Base-by-base conservation (phyloP, 2,329 filamentous ascomycete species). In the Penicillium carneum region DNA sequence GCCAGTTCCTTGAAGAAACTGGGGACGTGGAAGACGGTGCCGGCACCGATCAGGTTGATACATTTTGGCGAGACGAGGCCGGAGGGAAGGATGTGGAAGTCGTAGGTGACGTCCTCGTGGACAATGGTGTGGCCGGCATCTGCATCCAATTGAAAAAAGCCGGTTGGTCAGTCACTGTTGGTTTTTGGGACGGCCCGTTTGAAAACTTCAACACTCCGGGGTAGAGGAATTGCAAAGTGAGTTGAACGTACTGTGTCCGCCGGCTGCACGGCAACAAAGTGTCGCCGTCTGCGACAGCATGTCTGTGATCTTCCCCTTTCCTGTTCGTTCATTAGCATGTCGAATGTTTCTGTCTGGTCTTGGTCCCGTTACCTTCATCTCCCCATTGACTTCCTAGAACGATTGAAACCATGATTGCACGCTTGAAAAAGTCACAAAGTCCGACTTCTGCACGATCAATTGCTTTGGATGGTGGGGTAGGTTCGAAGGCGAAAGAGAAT, bases 101-200 rank as follows among this genome's bases (percentile, higher is more conserved):
- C 80, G 68, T 81, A 82, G 49, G 79, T 81, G 57, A 79, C 72
- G 49, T 75, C 72, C 58, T 80, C 74, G 66, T 80, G 79, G 55
- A 82, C 80, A 59, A 82, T 82, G 45, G 80, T 82, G 69, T 82
- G 80, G 42, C 80, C 80, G 59, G 80, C 80, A 69, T 82, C 71
- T 74, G 51, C 20, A 63, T 36, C 29, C 33, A 41, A 57, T 38
- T 29, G 48, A 53, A 29, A 46, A 57, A 29, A 29, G 23, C 18
- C 42, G 34, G 23, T 48, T 49, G 55, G 62, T 67, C 45, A 69
- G 59, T 63, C 42, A 49, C 18, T 45, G 23, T 33, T 18, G 34
- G 34, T 20, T 34, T 46, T 14, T 23, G 10, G 10, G 10, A 45
- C n/a, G 34, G 20, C 5, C 36, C 36, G n/a, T 18, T 56, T 45